Evolutionary conservation across 2,329 filamentous ascomycete species (phyloP), one percentile per base, ranked within the genome.

Genomic region (Ophiostoma sp.): DNA sequence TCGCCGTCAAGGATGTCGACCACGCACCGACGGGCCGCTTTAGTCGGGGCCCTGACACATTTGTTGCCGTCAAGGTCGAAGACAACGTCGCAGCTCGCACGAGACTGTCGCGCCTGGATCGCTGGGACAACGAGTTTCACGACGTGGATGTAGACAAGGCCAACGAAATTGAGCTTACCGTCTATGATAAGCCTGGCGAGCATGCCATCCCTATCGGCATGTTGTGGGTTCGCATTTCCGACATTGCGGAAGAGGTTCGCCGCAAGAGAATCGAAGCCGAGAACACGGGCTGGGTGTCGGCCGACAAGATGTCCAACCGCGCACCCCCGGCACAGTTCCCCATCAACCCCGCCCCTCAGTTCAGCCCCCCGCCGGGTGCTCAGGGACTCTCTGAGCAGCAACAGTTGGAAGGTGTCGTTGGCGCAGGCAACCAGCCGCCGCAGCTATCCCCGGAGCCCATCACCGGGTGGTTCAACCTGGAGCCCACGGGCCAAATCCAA

Each of bases 201-300:
- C 91, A 96, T 74, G 89, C 93, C 14, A 88, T 96, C 66, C 95
- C 95, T 55, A 97, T 99, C 75, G 95, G 90, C 68, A 88, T 99
- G 84, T 85, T 98, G 14, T 99, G 95, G 95, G 89, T 99, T 69
- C 86, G 95, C 70, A 94, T 99, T 75, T 96, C 95, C 16, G 95
- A 99, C 77, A 96, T 99, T 72, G 92, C 93, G 1, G 95, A 99
- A 77, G 95, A 99, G 79, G 94, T 99, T 85, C 90, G 95, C 76
- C 88, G 93, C 71, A 98, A 98, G 84, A 96, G 90, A 81, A 96
- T 99, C 71, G 95, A 99, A 79, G 90, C 92, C 14, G 95, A 99
- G 76, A 91, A 89, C 75, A 93, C 92, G 62, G 95, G 94, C 67
- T 99, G 95, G 95, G 94, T 97, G 67, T 97, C 95, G 72, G 95